Base-by-base conservation (phyloP, 768 basidiomycete genomes). In the Tephrocybe sp. region DNA sequence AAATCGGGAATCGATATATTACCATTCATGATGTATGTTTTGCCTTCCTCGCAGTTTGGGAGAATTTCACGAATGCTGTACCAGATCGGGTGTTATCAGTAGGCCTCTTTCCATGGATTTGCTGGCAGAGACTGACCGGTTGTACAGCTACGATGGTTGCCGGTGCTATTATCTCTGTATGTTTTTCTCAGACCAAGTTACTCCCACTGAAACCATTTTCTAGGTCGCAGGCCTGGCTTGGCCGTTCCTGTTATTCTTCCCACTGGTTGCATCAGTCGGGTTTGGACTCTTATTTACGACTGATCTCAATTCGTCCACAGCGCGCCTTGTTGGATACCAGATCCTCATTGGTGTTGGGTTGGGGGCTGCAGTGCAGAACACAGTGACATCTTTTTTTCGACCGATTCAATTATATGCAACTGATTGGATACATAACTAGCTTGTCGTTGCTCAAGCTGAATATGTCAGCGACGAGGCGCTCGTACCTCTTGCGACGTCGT, bases 1-100 rank as follows among this genome's bases (percentile, higher is more conserved):
- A 61, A 67, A 49, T 62, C 64, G 8, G 73, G 71, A 29, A 64
- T 73, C 42, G 67, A 71, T 56, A 72, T 73, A 48, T 58, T 75
- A 13, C 64, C 69, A 1, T 71, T 66, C 61, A 66, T 69, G 63
- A 47, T 69, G 43, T 56, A 58, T 11, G 59, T 68, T n/a, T 23
- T 23, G 1, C 34, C 24, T 21, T 52, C 19, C 1, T 42, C 29
- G 25, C 29, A 16, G 16, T 18, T 29, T 13, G 9, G 13, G 13
- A 11, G n/a, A 25, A 15, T 42, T 3, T 19, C 18, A 19, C 18
- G 21, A 38, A 10, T 23, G 4, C 36, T 23, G 36, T 22, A 18
- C 34, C 24, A 24, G 45, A 27, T 38, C 36, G 1, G 27, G 36
- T 47, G 24, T 29, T 12, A 21, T 38, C 11, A 25, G 31, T 39